These are phyloP conservation scores for Neckera pumila DNA, from an alignment of 225 moss, liverwort and hornwort genomes.

Conservation along the genomic window DNA sequence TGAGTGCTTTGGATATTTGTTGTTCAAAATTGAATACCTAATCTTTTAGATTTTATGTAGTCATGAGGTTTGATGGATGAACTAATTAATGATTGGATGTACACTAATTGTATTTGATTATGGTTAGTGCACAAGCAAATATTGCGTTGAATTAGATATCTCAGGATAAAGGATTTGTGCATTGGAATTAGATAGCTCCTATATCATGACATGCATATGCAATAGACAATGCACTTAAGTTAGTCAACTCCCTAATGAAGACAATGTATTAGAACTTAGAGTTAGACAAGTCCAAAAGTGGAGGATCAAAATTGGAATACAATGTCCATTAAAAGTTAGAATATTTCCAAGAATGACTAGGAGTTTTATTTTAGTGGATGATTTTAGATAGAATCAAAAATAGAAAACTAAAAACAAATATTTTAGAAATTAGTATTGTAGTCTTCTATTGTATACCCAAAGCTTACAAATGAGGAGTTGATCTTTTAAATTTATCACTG, in stretches of 20 bases:
- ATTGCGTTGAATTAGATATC: too few relatives aligned
- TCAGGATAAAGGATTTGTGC: too few relatives aligned
- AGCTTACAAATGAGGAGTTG: rapidly evolving
- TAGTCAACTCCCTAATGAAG: not conserved
- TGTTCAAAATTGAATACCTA: not conserved
- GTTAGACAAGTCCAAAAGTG: not conserved
- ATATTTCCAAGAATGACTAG: not conserved
- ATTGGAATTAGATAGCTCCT: not conserved
- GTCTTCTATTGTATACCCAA: too few relatives aligned
- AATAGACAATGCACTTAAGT: too few relatives aligned
- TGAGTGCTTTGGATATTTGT: rapidly evolving
- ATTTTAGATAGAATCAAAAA: too few relatives aligned
- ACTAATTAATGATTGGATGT: not conserved
- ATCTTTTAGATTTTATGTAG: not conserved
- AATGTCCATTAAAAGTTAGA: not conserved
- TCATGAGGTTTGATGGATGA: not conserved
- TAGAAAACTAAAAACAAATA: too few relatives aligned
- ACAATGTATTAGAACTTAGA: not conserved
- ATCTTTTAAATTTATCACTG: too few relatives aligned
- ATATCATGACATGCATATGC: too few relatives aligned
- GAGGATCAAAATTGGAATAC: not conserved
- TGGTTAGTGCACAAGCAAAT: too few relatives aligned
- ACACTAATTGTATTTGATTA: not conserved
- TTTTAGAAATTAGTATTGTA: too few relatives aligned
- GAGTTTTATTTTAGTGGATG: too few relatives aligned